Conservation (phyloP, 129 eudicot species). For the Mikania micrantha region DNA sequence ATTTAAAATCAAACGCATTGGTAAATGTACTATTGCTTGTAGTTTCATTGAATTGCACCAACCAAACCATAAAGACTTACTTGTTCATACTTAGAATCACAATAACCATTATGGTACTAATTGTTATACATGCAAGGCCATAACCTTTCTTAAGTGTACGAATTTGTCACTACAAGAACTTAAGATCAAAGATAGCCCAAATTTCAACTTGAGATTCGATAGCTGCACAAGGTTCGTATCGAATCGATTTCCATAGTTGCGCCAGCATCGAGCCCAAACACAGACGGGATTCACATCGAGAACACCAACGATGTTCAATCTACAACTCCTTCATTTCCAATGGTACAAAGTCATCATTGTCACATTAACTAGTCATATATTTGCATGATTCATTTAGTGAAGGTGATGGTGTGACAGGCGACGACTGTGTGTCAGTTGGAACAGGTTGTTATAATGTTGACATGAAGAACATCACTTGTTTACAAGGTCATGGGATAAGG, state of each 20-base stretch:
- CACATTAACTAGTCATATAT: not conserved
- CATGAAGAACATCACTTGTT: conserved; percentile 62
- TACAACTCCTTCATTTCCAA: conserved; percentile 56
- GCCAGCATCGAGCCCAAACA: conserved; percentile 63
- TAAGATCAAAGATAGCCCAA: conserved; percentile 50
- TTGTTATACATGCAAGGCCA: conserved; percentile 34
- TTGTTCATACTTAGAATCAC: too few species aligned
- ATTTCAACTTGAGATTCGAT: conserved; percentile 62
- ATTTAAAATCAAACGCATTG: too few species aligned
- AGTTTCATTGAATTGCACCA: too few species aligned
- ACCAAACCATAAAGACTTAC: too few species aligned
- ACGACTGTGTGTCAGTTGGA: conserved; percentile 75
- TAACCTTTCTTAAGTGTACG: conserved; percentile 57
- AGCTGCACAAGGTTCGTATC: conserved; percentile 41
- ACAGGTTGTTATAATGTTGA: conserved; percentile 66
- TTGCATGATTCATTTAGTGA: not conserved
- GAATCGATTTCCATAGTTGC: conserved; percentile 51
- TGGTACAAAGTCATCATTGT: conserved; percentile 25
- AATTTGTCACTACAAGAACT: conserved; percentile 59
- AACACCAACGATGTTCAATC: conserved; percentile 53
- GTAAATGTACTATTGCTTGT: too few species aligned
- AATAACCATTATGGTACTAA: not conserved
- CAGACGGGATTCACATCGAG: conserved; percentile 76
- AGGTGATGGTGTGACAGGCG: conserved; percentile 38
- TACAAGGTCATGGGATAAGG: conserved; percentile 89